A percentile compares a stretch with the other conserved stretches of the same genome.
phyloP scores from a whole-genome alignment of 2,329 filamentous ascomycete genomes.

The Cercospora zeina region DNA sequence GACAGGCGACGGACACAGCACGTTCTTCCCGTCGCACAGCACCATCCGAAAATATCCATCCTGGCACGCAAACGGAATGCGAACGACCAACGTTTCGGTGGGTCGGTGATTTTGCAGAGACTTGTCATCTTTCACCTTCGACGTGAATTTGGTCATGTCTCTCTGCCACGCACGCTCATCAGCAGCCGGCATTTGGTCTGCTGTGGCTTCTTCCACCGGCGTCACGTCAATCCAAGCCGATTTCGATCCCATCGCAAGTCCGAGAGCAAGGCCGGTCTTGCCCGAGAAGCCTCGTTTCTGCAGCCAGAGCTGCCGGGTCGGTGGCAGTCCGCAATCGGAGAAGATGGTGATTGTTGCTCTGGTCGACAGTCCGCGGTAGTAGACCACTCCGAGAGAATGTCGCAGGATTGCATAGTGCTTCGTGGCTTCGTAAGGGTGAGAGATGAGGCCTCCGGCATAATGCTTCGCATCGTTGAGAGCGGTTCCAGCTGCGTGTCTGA shows the following conservation, averaged over 20 bases:
- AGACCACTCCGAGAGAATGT: conserved; percentile 22
- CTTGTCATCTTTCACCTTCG: conserved; percentile 48
- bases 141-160: conserved; percentile 64
- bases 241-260: conserved; percentile 61
- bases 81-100: conserved; percentile 16
- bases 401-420: conserved; percentile 18
- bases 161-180: conserved; percentile 69
- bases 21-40: conserved; percentile 20
- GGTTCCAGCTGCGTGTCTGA: conserved; percentile 8
- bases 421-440: conserved; percentile 21
- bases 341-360: conserved; percentile 66
- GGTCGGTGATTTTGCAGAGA: conserved; percentile 18
- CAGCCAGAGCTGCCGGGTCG: conserved; percentile 63
- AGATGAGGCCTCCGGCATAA: conserved; percentile 20
- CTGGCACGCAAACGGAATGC: conserved; percentile 17
- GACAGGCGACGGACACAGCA: conserved; percentile 22
- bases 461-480: conserved; percentile 17
- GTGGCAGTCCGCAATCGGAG: conserved; percentile 58
- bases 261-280: conserved; percentile 66
- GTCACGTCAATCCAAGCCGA: conserved; percentile 69
- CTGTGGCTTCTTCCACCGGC: conserved; percentile 52
- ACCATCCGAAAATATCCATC: conserved; percentile 25
- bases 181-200: conserved; percentile 53
- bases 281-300: conserved; percentile 69
- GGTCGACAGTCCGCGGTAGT: conserved; percentile 58